phyloP scores from a whole-genome alignment of 208 protist genomes.

The Trypanosoma rangeli region DNA sequence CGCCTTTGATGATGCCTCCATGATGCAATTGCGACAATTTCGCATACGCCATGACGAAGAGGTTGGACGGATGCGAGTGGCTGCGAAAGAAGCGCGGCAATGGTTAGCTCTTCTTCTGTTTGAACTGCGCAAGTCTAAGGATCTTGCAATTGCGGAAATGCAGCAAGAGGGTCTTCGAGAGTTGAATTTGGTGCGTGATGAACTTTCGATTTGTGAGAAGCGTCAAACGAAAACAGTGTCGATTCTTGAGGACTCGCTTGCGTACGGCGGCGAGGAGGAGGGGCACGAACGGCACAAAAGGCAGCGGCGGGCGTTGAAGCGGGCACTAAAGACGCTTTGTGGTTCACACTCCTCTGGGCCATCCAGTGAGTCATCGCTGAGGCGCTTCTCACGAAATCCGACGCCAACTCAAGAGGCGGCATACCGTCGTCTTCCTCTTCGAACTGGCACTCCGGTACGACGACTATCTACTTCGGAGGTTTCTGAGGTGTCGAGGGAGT shows the following conservation, averaged over 20 bases:
- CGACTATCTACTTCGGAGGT: background rate
- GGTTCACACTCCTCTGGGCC: background rate
- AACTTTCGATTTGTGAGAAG: constrained; percentile 6
- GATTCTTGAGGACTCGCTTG: constrained; percentile 19
- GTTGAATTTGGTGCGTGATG: background rate
- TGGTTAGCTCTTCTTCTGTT: constrained; percentile 10
- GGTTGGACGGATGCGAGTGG: constrained; percentile 3
- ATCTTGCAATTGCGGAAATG: constrained; percentile 8
- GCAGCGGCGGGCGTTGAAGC: background rate
- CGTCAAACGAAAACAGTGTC: constrained; percentile 8
- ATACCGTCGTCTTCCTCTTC: background rate
- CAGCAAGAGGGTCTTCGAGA: constrained; percentile 1
- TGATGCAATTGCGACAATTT: constrained; percentile 2
- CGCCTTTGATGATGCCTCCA: background rate
- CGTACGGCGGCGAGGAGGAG: background rate
- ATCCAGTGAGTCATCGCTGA: background rate
- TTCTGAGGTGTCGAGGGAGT: background rate
- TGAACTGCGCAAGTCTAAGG: constrained; percentile 15
- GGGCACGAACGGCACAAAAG: background rate
- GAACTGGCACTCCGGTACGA: background rate
- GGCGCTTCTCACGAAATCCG: background rate
- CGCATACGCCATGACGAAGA: constrained; percentile 20
- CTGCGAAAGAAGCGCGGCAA: constrained; percentile 3
- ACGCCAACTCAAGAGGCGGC: too few relatives aligned
- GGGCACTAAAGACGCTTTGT: constrained; percentile 4